Conservation (phyloP, 148 eudicot species). For the Silene conica region DNA sequence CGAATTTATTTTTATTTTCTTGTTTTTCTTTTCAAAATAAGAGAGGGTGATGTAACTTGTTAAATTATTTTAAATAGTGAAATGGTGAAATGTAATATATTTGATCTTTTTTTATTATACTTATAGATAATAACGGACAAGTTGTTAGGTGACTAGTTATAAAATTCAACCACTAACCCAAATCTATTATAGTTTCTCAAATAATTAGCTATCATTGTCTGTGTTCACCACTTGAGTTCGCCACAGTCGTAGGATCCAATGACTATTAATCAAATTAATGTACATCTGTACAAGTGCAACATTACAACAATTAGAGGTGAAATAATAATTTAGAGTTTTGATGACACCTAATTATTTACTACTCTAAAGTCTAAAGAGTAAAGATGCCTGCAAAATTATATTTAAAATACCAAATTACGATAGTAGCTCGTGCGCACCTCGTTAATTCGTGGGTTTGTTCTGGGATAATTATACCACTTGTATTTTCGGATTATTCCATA, state of each 20-base stretch:
- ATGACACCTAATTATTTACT: constrained; percentile 6
- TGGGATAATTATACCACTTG: too few species aligned
- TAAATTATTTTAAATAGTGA: too few species aligned
- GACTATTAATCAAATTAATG: neutral
- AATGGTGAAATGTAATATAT: too few species aligned
- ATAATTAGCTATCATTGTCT: constrained; percentile 18
- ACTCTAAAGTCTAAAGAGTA: neutral
- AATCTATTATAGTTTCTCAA: constrained; percentile 12
- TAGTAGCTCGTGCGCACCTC: neutral
- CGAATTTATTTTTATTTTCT: too few species aligned
- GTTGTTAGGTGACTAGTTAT: constrained; percentile 13
- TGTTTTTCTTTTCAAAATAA: too few species aligned
- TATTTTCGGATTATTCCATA: too few species aligned
- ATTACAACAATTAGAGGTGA: constrained; percentile 1
- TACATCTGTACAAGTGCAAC: neutral
- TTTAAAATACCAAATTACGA: neutral
- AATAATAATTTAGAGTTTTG: constrained; percentile 4
- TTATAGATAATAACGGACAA: too few species aligned
- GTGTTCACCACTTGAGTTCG: constrained; percentile 18
- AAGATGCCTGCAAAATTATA: neutral
- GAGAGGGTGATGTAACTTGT: too few species aligned
- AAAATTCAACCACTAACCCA: constrained; percentile 17
- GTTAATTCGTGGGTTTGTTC: too few species aligned
- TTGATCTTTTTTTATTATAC: too few species aligned
- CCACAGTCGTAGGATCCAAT: constrained; percentile 26